These are phyloP conservation scores for Globisporangium barbulae DNA, from an alignment of 352 stramenopile species.

Conservation along the genomic window DNA sequence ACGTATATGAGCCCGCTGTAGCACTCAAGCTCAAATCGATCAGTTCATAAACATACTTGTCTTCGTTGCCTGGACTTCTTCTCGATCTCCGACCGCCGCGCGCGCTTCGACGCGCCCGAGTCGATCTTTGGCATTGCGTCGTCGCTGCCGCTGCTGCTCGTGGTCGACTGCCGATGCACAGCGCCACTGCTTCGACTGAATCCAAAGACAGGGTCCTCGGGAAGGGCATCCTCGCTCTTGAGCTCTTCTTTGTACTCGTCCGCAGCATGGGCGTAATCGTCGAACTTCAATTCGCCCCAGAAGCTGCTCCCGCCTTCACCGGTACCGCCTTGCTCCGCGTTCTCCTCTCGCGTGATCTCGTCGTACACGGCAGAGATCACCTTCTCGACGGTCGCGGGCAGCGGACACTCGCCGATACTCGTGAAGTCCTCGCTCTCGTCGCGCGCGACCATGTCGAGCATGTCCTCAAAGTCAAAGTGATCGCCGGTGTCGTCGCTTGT, in stretches of 20 bases:
- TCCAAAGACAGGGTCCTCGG: background rate
- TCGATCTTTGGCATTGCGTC: background rate
- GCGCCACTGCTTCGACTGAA: background rate
- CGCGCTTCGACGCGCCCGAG: constrained; percentile 8
- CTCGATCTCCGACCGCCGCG: constrained; percentile 19
- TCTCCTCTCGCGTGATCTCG: constrained; percentile 4
- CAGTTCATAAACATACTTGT: constrained; percentile 21
- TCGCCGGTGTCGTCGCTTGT: constrained; percentile 9
- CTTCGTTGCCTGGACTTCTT: constrained; percentile 26
- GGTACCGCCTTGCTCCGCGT: background rate
- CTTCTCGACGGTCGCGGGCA: constrained; percentile 1
- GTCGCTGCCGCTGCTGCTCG: constrained; percentile 4
- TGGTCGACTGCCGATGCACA: background rate
- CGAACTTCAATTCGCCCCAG: background rate
- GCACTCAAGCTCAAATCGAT: background rate
- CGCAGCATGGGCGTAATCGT: background rate
- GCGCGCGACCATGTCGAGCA: background rate
- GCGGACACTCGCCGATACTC: background rate
- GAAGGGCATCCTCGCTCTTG: background rate
- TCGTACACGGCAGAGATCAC: constrained; percentile 10
- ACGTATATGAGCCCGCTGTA: background rate
- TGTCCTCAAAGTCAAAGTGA: constrained; percentile 7
- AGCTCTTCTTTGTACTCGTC: background rate
- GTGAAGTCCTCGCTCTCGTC: background rate
- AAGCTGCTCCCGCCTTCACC: background rate